Evolutionary conservation across 768 basidiomycete genomes (phyloP), one percentile per base, ranked within the genome.

Genomic region (Brasilioporus rufonigricans): DNA sequence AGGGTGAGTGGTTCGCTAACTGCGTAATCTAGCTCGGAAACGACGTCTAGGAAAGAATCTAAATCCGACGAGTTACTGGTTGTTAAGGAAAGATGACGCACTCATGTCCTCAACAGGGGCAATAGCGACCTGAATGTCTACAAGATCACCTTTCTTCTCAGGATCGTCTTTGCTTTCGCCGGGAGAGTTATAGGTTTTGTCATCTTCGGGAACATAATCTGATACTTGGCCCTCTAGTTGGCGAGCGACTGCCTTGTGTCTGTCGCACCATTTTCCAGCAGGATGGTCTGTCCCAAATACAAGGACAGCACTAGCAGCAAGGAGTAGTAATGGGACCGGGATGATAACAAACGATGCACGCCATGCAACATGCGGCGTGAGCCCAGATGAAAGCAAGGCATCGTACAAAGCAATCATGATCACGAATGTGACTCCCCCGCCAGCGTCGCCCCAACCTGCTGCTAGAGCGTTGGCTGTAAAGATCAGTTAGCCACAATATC

Each of bases 291-390:
- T 33, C 33, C 33, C 33, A 19, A 53, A 53, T 23, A 53, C 29
- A 38, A 53, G 8, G 38, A 47, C 9, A 16, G 52, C 26, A 1
- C 10, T 5, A 2, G 81, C 81, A 9, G 75, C 71, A 29, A 70
- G 41, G 46, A 83, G 65, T 4, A 85, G 70, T 36, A 79, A 66
- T 1, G 83, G 83, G 0, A 80, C 79, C 4, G 83, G 82, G 18
- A 84, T 77, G 40, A 81, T 71, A 4, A 71, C 81, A 59, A 84
- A 85, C 1, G 82, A 68, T 5, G 73, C 77, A 44, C 84, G 68
- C 84, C 84, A 85, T 4, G 83, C 79, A 0, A 71, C 57, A 53
- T 77, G 73, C 13, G 72, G 47, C 0, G 67, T 58, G 24, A 82
- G 67, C 0, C 76, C 77, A 21, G 71, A 62, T 1, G 62, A 56